A percentile compares a stretch with the other conserved stretches of the same genome.
Conservation (phyloP, 441 rosid genomes). For the Gossypium lobatum region DNA sequence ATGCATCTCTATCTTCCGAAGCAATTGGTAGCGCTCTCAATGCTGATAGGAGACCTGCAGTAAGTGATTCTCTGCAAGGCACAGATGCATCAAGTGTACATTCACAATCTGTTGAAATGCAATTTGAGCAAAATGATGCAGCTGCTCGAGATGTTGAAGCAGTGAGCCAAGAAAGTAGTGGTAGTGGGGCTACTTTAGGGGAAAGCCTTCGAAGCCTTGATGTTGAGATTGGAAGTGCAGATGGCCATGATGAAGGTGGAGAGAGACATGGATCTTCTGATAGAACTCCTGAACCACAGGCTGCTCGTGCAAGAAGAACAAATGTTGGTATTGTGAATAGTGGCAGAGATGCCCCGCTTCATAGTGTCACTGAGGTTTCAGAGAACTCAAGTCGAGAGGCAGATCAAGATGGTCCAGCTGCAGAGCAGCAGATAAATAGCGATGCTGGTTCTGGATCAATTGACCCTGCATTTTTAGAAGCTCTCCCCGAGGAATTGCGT, state of each 20-base stretch:
- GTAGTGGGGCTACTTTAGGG: constrained; percentile 96
- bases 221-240: constrained; percentile 99
- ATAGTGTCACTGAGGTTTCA: constrained; percentile 89
- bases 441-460: constrained; percentile 73
- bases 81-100: constrained; percentile 32
- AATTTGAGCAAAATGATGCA: constrained; percentile 83
- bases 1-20: constrained; percentile 37
- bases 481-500: constrained; percentile 96
- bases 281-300: constrained; percentile 52
- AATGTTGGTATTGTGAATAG: constrained; percentile 54
- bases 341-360: constrained; percentile 84
- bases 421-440: constrained; percentile 61
- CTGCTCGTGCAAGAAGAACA: constrained; percentile 64
- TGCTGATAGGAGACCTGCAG: constrained; percentile 45
- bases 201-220: constrained; percentile 98
- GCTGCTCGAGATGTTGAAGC: constrained; percentile 94
- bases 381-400: constrained; percentile 88
- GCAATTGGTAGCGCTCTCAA: constrained; percentile 41
- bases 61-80: constrained; percentile 40
- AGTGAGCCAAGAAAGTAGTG: constrained; percentile 97
- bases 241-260: constrained; percentile 97
- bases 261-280: constrained; percentile 87
- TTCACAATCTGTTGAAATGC: constrained; percentile 77
- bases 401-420: constrained; percentile 70
- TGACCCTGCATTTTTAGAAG: constrained; percentile 98